Base-by-base conservation (phyloP, 2,329 filamentous ascomycete genomes). In the Calycina herbarum region DNA sequence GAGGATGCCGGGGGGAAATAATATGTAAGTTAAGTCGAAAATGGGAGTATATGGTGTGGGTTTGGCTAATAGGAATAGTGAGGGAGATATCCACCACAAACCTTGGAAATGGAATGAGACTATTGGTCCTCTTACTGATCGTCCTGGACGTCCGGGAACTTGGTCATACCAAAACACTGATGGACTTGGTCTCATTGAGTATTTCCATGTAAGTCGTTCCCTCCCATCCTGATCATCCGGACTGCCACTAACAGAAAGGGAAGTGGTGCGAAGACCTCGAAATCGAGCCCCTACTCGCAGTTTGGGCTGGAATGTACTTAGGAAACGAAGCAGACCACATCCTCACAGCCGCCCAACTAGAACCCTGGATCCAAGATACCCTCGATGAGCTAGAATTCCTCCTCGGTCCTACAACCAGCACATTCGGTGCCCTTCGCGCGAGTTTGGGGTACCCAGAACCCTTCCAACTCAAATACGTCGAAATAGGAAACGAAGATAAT, bases 1-100 rank as follows among this genome's bases (percentile, higher is more conserved):
- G 57, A 82, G 89, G 17, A 84, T 89, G 65, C 88, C 88, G 0
- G 89, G 89, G 5, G 88, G 86, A 8, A 89, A 88, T 73, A 88
- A 87, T 78, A 76, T 89, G 74, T 76, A 73, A 65, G 76, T 72
- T 2, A 13, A 24, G 11, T 31, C 29, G 29, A 15, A 24, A 48
- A 33, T 66, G 10, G 59, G 61, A 11, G 54, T 66, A 31, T 64
- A 56, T 48, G 87, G 87, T 61, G 66, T 65, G 38, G 64, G 67
- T 24, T 38, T 64, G 10, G 56, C 65, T 68, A 11, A 78, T 57
- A 77, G 72, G 68, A 42, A 38, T 64, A 74, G 66, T 61, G 75
- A 74, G 71, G 73, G 70, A 57, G 69, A 67, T 59, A 42, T 59
- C 38, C 67, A 62, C 60, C 69, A 69, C 57, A 71, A 73, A 64